These are phyloP conservation scores for Dryas integrifolia DNA, from an alignment of 331 rosid genomes.

Conservation along the genomic window DNA sequence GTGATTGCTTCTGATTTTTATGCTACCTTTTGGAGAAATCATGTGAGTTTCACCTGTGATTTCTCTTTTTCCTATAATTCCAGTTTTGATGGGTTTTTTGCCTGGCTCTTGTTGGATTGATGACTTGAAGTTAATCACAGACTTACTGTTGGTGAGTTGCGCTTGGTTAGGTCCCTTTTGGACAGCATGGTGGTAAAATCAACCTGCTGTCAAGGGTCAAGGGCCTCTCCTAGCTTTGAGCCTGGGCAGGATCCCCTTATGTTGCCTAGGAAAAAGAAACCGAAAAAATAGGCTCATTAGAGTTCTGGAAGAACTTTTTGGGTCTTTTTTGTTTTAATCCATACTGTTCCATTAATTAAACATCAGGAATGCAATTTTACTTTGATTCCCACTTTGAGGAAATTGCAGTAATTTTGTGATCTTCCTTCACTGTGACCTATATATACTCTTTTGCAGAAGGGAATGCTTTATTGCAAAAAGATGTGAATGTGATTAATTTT, in stretches of 20 bases:
- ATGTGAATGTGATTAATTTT: background rate
- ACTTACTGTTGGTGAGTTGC: background rate
- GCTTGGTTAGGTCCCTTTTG: background rate
- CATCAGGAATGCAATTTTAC: background rate
- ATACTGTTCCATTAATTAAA: background rate
- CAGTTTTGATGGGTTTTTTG: background rate
- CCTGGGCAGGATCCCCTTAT: background rate
- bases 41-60: conserved; percentile 2
- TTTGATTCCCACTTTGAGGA: background rate
- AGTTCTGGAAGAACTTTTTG: too few species aligned
- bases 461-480: background rate
- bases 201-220: background rate
- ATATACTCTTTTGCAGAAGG: background rate
- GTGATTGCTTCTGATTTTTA: conserved; percentile 36
- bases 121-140: background rate
- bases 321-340: too few species aligned
- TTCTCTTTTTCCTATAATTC: background rate
- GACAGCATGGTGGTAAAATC: background rate
- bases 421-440: background rate
- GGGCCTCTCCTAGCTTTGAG: background rate
- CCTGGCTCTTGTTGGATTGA: background rate
- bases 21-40: conserved; percentile 18
- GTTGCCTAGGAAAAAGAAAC: background rate
- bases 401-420: background rate
- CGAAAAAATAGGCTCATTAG: background rate